Percentiles rank a stretch among this genome's conserved stretches.
Evolutionary conservation across 805 yeast species (phyloP).

Genomic region (Myxozyma lipomycoides): DNA sequence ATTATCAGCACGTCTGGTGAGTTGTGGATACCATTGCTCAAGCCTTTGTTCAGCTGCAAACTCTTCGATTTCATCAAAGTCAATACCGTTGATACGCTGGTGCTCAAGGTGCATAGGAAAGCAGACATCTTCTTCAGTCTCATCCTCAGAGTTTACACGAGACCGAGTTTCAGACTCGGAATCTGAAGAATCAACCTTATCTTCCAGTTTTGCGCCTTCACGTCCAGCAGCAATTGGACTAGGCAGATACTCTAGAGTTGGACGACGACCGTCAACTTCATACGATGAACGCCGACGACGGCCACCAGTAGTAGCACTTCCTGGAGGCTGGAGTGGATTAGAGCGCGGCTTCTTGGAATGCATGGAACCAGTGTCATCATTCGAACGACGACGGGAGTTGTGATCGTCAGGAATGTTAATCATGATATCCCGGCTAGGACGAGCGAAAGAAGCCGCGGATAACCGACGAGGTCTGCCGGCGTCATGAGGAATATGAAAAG

Average conservation of each 20-base stretch:
- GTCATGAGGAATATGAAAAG: neutral
- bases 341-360: neutral
- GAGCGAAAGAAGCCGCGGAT: neutral
- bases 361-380: neutral
- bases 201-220: neutral
- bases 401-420: slow-evolving; percentile 10
- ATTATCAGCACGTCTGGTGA: slow-evolving; percentile 26
- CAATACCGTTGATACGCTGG: slow-evolving; percentile 61
- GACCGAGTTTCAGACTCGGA: slow-evolving; percentile 22
- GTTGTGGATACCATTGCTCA: slow-evolving; percentile 24
- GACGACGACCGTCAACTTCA: neutral
- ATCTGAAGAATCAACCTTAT: slow-evolving; percentile 3
- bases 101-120: slow-evolving; percentile 78
- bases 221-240: neutral
- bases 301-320: neutral
- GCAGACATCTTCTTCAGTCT: slow-evolving; percentile 96
- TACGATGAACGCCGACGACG: neutral
- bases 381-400: slow-evolving; percentile 4
- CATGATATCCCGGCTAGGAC: neutral
- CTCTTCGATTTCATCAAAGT: slow-evolving; percentile 85
- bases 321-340: neutral
- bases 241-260: neutral
- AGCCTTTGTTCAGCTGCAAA: slow-evolving; percentile 44
- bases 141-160: slow-evolving; percentile 46
- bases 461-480: neutral